Evolutionary conservation across 2,329 filamentous ascomycete genomes (phyloP).

Genomic region (Cryphonectria carpinicola): DNA sequence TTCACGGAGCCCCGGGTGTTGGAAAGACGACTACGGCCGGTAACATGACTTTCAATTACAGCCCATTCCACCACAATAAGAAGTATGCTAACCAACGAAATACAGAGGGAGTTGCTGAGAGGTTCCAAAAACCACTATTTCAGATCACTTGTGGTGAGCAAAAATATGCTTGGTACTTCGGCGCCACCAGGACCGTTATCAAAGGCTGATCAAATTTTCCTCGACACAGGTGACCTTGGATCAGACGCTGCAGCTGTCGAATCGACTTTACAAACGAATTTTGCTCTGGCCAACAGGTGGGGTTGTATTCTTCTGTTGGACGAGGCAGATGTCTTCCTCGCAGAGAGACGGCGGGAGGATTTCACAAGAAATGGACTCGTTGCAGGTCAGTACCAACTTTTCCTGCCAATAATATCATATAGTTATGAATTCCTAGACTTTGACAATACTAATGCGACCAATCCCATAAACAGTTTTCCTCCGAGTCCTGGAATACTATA

Average conservation of each 20-base stretch:
- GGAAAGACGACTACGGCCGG: constrained; percentile 41
- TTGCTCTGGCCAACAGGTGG: constrained; percentile 32
- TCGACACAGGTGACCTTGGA: constrained; percentile 36
- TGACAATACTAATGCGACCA: too few species aligned
- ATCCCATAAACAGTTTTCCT: constrained; percentile 41
- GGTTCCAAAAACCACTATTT: constrained; percentile 30
- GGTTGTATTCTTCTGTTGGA: constrained; percentile 31
- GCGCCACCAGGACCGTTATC: background rate
- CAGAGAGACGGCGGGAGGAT: constrained; percentile 3
- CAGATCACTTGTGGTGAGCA: constrained; percentile 32
- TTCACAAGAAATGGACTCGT: constrained; percentile 18
- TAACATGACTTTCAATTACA: background rate
- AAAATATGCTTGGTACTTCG: too few species aligned
- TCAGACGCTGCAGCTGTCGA: constrained; percentile 40
- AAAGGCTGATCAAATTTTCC: background rate
- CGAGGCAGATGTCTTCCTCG: constrained; percentile 21
- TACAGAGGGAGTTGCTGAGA: constrained; percentile 33
- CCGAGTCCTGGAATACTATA: constrained; percentile 46
- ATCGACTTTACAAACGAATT: constrained; percentile 32
- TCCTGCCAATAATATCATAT: background rate
- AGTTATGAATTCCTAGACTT: too few species aligned
- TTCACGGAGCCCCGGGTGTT: constrained; percentile 40
- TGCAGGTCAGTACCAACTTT: constrained; percentile 3
- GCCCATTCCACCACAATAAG: background rate
- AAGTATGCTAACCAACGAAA: background rate